Evolutionary conservation across 305 asterid genomes (phyloP), one percentile per base, ranked within the genome.

Genomic region (Nicotiana rustica): DNA sequence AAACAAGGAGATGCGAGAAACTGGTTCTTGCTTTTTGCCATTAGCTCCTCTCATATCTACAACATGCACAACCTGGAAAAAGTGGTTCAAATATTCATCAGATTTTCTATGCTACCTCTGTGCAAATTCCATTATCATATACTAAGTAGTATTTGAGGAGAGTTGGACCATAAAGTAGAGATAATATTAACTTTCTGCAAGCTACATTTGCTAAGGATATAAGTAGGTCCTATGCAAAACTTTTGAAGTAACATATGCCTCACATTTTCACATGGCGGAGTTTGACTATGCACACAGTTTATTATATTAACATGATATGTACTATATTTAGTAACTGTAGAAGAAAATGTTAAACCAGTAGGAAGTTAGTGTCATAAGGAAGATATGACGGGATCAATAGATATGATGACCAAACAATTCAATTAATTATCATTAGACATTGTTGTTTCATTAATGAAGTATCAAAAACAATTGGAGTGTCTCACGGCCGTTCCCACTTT

Each of bases 21-120:
- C 83, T 2, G 95, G 97, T 82, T 91, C 95, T 17, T 52, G 79
- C 57, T 85, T 88, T 80, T 85, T 89, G 49, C 77, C 84, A n/a
- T 70, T 78, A 13, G 33, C 68, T 83, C 87, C 91, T 1, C 88
- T 88, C 70, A 93, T 85, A 85, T 95, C 96, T 83, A 96, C 95
- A 33, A 95, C 97, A 78, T 96, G 98, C 84, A 96, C 98, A 49
- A 92, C 94, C 99, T 94, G 93, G 81, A 80, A 47, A 71, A 14
- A 71, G 21, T 47, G 49, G 78, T 47, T 47, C 61, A 47, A 70
- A 71, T 21, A 71, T 31, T 71, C 19, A 71, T 71, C 61, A 21
- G 7, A 49, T 71, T 71, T 71, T 47, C 78, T 66, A 61, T 19
- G 31, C 31, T 81, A 70, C 49, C 64, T 55, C 19, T 17, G 10